These are phyloP conservation scores for Rubia yunnanensis DNA, from an alignment of 257 asterid genomes.

Conservation along the genomic window DNA sequence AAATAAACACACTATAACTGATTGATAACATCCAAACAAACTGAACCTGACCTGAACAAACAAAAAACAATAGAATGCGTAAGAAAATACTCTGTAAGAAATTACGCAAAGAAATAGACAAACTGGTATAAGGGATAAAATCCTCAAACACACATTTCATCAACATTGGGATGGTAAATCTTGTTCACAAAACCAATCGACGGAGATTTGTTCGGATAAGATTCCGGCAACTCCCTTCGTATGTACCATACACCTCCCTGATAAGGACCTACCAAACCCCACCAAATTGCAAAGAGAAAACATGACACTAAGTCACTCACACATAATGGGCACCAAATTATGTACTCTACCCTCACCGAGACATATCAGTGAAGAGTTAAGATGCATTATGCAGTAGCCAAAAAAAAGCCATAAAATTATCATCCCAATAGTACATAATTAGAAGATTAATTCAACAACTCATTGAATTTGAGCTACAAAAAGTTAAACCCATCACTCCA, in stretches of 20 bases:
- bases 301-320: too few relatives aligned
- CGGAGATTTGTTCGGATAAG: constrained; percentile 88
- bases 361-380: constrained; percentile 17
- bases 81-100: not conserved
- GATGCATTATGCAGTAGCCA: too few relatives aligned
- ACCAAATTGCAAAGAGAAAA: constrained; percentile 9
- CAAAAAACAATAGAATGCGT: not conserved
- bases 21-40: constrained; percentile 86
- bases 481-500: not conserved
- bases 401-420: not conserved
- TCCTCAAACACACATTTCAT: constrained; percentile 65
- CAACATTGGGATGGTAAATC: constrained; percentile 93
- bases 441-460: constrained; percentile 4
- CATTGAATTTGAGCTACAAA: not conserved
- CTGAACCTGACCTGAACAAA: constrained; percentile 77
- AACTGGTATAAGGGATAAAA: not conserved
- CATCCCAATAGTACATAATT: constrained; percentile 5
- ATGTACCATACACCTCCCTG: constrained; percentile 85
- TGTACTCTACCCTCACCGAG: constrained; percentile 2
- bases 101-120: not conserved
- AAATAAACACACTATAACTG: constrained; percentile 98
- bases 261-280: constrained; percentile 61
- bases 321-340: not conserved
- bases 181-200: constrained; percentile 78
- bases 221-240: constrained; percentile 77